These are phyloP conservation scores for Akanthomyces lecanii DNA, from an alignment of 2,329 filamentous ascomycete genomes.

Conservation along the genomic window DNA sequence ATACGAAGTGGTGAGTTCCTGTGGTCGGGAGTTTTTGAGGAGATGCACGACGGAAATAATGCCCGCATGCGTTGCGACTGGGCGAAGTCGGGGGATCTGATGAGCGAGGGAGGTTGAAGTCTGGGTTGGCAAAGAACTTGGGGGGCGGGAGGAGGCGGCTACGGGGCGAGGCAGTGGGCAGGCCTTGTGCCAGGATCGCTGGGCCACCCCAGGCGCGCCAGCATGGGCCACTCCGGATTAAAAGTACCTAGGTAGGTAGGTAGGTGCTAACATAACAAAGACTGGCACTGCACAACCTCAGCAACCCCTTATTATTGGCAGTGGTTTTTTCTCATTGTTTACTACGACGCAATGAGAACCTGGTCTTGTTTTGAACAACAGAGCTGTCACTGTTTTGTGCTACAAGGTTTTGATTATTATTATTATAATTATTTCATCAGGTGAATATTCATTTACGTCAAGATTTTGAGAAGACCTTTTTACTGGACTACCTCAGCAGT, in stretches of 20 bases:
- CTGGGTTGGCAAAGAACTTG: background rate
- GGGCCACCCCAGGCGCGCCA: conserved; percentile 10
- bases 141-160: conserved; percentile 15
- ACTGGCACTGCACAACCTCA: background rate
- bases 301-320: background rate
- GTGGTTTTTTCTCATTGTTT: background rate
- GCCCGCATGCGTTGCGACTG: background rate
- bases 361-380: background rate
- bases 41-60: background rate
- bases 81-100: background rate
- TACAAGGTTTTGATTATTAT: background rate
- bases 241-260: background rate
- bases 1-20: background rate
- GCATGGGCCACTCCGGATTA: background rate
- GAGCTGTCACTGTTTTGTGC: background rate
- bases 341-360: background rate
- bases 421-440: too few species aligned
- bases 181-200: conserved; percentile 4
- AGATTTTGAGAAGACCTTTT: background rate
- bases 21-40: background rate
- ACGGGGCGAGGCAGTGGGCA: conserved; percentile 2
- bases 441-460: background rate
- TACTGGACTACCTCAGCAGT: background rate
- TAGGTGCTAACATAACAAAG: background rate
- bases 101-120: conserved; percentile 17